Percentiles rank a stretch among this genome's conserved stretches.
Conservation (phyloP, 2,329 filamentous ascomycete species). For the Fusarium pseudograminearum region DNA sequence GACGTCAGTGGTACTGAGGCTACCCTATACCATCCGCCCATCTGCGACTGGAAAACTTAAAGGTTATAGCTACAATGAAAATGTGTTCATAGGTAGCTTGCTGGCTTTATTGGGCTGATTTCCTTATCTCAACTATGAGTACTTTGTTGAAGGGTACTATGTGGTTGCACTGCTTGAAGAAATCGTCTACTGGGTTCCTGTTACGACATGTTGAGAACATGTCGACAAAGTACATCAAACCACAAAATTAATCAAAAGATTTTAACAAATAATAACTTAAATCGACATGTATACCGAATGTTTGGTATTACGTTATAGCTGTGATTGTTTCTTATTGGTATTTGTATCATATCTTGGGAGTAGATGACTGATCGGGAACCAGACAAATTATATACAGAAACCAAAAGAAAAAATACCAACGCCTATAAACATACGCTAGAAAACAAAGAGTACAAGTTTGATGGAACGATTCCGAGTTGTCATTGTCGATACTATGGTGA, state of each 20-base stretch:
- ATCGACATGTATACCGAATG: too few relatives aligned
- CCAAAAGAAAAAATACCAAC: not conserved
- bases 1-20: not conserved
- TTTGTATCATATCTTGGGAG: not conserved
- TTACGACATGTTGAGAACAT: too few relatives aligned
- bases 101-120: not conserved
- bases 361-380: not conserved
- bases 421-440: accelerated
- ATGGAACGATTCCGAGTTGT: not conserved
- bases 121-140: not conserved
- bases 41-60: not conserved
- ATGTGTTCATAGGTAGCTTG: not conserved
- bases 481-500: not conserved
- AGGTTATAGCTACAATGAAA: not conserved
- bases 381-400: not conserved
- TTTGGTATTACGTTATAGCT: accelerated
- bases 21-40: not conserved
- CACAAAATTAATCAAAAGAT: not conserved
- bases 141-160: too few relatives aligned
- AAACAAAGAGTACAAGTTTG: not conserved
- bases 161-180: not conserved
- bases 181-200: not conserved
- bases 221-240: not conserved
- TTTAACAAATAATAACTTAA: not conserved
- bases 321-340: not conserved